Evolutionary conservation across 495 filamentous ascomycete genomes (phyloP).

Genomic region (Parathielavia appendiculata): DNA sequence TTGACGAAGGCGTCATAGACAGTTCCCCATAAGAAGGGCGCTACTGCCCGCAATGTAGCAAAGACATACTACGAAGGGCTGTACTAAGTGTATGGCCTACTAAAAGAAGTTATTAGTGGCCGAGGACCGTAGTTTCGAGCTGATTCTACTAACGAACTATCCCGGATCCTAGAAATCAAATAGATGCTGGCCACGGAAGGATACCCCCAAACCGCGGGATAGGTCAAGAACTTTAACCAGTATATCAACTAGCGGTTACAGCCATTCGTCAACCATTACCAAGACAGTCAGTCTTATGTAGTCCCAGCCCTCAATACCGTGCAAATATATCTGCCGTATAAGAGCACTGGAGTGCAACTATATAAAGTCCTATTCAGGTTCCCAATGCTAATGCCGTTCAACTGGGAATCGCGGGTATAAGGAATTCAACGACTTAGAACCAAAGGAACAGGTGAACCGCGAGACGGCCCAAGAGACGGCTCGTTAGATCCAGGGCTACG

Average conservation of each 20-base stretch:
- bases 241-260: neutral
- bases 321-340: neutral
- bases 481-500: neutral
- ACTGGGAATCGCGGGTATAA: conserved; percentile 1
- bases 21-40: too few relatives aligned
- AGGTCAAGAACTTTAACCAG: neutral
- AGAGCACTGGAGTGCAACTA: conserved; percentile 3
- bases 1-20: neutral
- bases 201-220: neutral
- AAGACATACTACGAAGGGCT: too few relatives aligned
- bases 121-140: neutral
- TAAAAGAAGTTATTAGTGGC: too few relatives aligned
- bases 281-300: neutral
- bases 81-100: too few relatives aligned
- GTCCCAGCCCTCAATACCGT: neutral
- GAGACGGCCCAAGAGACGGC: conserved; percentile 2
- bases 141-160: neutral
- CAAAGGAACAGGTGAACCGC: neutral
- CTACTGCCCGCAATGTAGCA: too few relatives aligned
- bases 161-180: neutral
- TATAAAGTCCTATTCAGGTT: conserved; percentile 1
- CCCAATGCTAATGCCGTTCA: conserved; percentile 6
- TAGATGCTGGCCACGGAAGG: neutral
- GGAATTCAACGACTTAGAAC: neutral
- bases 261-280: neutral